A percentile compares a stretch with the other conserved stretches of the same genome.
These are phyloP conservation scores for Aspergillus taichungensis DNA, from an alignment of 495 filamentous ascomycete species.

Conservation along the genomic window DNA sequence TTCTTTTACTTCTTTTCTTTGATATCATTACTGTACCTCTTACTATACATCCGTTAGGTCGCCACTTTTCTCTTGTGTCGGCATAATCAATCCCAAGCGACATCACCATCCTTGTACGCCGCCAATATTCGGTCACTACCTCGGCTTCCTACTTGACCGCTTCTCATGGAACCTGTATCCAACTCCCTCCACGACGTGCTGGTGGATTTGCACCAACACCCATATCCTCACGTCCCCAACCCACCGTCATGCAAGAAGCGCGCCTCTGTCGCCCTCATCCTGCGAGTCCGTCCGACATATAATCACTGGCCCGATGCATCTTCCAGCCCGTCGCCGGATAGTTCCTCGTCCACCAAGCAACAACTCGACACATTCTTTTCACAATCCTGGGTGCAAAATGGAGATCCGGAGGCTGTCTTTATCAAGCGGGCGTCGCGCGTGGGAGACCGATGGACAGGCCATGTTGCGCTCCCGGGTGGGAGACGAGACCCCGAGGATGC, in stretches of 20 bases:
- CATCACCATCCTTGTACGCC: too few relatives aligned
- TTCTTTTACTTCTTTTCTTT: too few relatives aligned
- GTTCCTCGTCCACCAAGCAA: slow-evolving; percentile 25
- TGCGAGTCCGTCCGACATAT: slow-evolving; percentile 57
- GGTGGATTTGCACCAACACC: slow-evolving; percentile 39
- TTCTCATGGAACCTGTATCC: neutral
- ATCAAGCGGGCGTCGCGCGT: slow-evolving; percentile 66
- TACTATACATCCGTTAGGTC: too few relatives aligned
- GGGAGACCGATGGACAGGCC: slow-evolving; percentile 68
- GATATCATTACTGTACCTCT: too few relatives aligned
- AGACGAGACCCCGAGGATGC: slow-evolving; percentile 61
- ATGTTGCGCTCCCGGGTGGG: slow-evolving; percentile 69
- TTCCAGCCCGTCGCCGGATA: slow-evolving; percentile 14
- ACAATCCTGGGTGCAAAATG: slow-evolving; percentile 61
- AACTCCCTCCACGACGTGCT: slow-evolving; percentile 38
- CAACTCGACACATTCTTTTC: slow-evolving; percentile 54
- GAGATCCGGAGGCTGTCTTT: slow-evolving; percentile 68
- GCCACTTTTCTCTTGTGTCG: too few relatives aligned
- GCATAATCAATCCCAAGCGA: too few relatives aligned
- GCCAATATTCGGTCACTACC: too few relatives aligned
- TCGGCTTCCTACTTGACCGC: too few relatives aligned
- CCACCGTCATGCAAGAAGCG: slow-evolving; percentile 54
- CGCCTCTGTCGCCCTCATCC: slow-evolving; percentile 63
- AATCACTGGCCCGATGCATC: slow-evolving; percentile 42
- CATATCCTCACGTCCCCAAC: slow-evolving; percentile 56